These are phyloP conservation scores for Toxicodendron radicans DNA, from an alignment of 345 rosid genomes.

Conservation along the genomic window DNA sequence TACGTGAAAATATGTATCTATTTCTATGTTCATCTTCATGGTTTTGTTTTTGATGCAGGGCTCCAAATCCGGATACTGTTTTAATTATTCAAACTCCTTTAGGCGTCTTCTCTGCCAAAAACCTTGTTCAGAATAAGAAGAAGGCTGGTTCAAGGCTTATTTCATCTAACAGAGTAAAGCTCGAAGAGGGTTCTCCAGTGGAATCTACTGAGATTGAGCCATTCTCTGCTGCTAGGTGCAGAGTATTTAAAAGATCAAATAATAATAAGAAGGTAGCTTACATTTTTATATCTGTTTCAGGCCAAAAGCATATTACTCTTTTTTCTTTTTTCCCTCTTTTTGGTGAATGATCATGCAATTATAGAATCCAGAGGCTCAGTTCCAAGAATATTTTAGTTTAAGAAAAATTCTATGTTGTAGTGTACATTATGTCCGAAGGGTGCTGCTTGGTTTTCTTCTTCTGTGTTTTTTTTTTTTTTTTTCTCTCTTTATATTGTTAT, in stretches of 20 bases:
- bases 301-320: neutral
- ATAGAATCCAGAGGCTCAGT: neutral
- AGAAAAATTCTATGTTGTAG: neutral
- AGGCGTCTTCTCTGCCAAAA: slow-evolving; percentile 80
- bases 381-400: neutral
- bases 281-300: neutral
- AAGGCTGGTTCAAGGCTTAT: slow-evolving; percentile 74
- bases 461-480: neutral
- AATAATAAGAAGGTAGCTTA: slow-evolving; percentile 65
- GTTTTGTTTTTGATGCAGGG: slow-evolving; percentile 44
- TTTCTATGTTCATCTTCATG: slow-evolving; percentile 9
- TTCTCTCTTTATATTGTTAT: neutral
- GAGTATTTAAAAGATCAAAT: slow-evolving; percentile 59
- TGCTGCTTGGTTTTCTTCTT: neutral
- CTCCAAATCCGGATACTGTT: slow-evolving; percentile 87
- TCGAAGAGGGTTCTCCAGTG: slow-evolving; percentile 50
- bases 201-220: slow-evolving; percentile 47
- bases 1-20: neutral
- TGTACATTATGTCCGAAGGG: too few species aligned
- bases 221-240: slow-evolving; percentile 83
- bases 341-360: neutral
- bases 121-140: slow-evolving; percentile 63
- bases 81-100: slow-evolving; percentile 80
- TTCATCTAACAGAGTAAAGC: slow-evolving; percentile 51
- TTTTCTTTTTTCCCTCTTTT: neutral